These are phyloP conservation scores for Hypoxylon lienhwacheense DNA, from an alignment of 495 filamentous ascomycete species.

Conservation along the genomic window DNA sequence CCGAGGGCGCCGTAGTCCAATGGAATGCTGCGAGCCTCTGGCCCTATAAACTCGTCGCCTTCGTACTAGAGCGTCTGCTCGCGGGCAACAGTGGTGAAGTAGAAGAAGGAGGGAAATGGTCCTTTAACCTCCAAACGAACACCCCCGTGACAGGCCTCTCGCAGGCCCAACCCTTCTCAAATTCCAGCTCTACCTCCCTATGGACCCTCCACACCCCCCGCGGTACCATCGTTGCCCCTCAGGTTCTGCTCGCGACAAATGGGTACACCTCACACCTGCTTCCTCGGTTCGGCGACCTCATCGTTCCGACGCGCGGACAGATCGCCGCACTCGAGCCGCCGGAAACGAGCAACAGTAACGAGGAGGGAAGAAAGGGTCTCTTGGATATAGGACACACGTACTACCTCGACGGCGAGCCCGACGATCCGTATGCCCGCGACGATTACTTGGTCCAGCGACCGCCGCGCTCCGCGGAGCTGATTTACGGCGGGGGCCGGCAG, in stretches of 20 bases:
- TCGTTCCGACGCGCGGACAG: conserved; percentile 75
- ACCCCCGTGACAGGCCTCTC: conserved; percentile 62
- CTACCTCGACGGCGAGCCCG: conserved; percentile 57
- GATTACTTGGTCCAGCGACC: conserved; percentile 79
- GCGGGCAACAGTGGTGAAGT: too few species aligned
- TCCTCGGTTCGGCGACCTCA: conserved; percentile 65
- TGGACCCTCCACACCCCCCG: conserved; percentile 65
- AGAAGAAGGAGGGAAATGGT: conserved; percentile 5
- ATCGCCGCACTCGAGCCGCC: conserved; percentile 69
- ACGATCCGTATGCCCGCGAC: conserved; percentile 47
- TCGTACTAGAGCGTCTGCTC: conserved; percentile 61
- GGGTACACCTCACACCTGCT: conserved; percentile 74
- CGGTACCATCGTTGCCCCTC: conserved; percentile 58
- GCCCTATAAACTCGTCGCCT: conserved; percentile 80
- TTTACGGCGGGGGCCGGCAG: conserved; percentile 57
- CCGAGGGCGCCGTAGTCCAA: conserved; percentile 51
- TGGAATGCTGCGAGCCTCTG: conserved; percentile 58
- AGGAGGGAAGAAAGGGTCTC: conserved; percentile 25
- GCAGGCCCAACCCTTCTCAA: conserved; percentile 10
- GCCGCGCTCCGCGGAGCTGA: conserved; percentile 59
- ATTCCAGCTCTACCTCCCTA: conserved; percentile 9
- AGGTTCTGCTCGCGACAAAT: conserved; percentile 78
- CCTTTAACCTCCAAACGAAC: conserved; percentile 73
- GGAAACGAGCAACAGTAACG: conserved; percentile 19
- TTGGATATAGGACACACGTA: conserved; percentile 57